Conservation (phyloP, 345 rosid species). For the Iberis pinnata region DNA sequence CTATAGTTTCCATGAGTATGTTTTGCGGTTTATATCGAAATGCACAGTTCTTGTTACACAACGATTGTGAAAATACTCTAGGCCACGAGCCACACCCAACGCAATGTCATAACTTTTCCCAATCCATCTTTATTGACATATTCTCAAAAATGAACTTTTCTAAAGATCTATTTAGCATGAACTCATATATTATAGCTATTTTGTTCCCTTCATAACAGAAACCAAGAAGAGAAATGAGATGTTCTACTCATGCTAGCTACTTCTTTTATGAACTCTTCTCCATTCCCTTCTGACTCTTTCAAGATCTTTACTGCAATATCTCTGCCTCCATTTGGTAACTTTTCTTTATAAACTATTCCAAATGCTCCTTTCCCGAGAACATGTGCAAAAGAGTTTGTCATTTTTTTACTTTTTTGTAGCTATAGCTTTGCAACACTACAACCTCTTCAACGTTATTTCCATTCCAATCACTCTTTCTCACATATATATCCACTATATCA, state of each 20-base stretch:
- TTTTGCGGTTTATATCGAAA: slow-evolving; percentile 49
- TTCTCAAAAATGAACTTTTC: slow-evolving; percentile 22
- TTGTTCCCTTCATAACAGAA: slow-evolving; percentile 32
- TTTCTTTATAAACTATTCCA: slow-evolving; percentile 19
- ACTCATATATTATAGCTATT: slow-evolving; percentile 34
- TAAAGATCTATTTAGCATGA: slow-evolving; percentile 34
- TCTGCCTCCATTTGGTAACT: slow-evolving; percentile 2
- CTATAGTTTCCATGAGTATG: slow-evolving; percentile 32
- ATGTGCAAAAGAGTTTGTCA: slow-evolving; percentile 25
- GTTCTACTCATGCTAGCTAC: slow-evolving; percentile 44
- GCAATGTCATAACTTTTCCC: slow-evolving; percentile 24
- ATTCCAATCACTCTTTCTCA: slow-evolving; percentile 1
- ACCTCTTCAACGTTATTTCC: not conserved
- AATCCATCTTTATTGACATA: not conserved
- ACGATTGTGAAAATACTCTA: slow-evolving; percentile 37
- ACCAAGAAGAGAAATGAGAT: slow-evolving; percentile 35
- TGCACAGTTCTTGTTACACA: slow-evolving; percentile 43
- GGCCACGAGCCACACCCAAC: slow-evolving; percentile 34
- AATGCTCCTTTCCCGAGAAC: slow-evolving; percentile 31
- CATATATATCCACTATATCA: too few relatives aligned
- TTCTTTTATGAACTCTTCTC: slow-evolving; percentile 45
- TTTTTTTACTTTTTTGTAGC: slow-evolving; percentile 23
- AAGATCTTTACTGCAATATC: slow-evolving; percentile 31
- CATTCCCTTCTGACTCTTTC: slow-evolving; percentile 16
- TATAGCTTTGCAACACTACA: slow-evolving; percentile 19